Conservation (phyloP, 2,329 filamentous ascomycete species). For the Beauveria pseudobassiana region DNA sequence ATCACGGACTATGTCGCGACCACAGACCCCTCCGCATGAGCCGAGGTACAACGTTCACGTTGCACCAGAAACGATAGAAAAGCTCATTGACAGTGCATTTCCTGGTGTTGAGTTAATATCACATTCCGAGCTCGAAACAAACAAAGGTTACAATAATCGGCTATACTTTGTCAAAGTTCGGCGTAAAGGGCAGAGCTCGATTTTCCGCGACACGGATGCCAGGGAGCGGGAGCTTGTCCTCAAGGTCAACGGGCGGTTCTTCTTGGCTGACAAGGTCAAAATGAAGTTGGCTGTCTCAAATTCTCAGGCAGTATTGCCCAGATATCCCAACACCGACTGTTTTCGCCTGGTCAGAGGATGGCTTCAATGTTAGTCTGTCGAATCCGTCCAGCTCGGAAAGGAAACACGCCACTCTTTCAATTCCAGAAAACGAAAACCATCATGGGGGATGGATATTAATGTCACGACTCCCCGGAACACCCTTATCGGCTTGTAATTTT, state of each 20-base stretch:
- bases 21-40: slow-evolving; percentile 15
- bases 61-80: slow-evolving; percentile 7
- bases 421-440: not conserved
- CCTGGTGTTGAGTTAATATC: slow-evolving; percentile 11
- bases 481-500: slow-evolving; percentile 12
- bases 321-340: slow-evolving; percentile 14
- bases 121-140: slow-evolving; percentile 9
- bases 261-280: slow-evolving; percentile 18
- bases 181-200: not conserved
- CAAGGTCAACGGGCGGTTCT: slow-evolving; percentile 18
- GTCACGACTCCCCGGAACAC: slow-evolving; percentile 12
- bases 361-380: not conserved
- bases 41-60: slow-evolving; percentile 17
- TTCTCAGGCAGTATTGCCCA: slow-evolving; percentile 15
- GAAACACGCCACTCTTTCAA: not conserved
- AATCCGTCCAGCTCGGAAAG: not conserved
- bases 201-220: not conserved
- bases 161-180: slow-evolving; percentile 16
- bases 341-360: slow-evolving; percentile 18
- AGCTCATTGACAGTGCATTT: slow-evolving; percentile 11
- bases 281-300: slow-evolving; percentile 17
- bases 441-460: slow-evolving; percentile 19
- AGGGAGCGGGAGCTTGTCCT: slow-evolving; percentile 14
- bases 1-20: slow-evolving; percentile 7
- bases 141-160: slow-evolving; percentile 18